Evolutionary conservation across 805 yeast genomes (phyloP).

Genomic region (Metschnikowia sp.): DNA sequence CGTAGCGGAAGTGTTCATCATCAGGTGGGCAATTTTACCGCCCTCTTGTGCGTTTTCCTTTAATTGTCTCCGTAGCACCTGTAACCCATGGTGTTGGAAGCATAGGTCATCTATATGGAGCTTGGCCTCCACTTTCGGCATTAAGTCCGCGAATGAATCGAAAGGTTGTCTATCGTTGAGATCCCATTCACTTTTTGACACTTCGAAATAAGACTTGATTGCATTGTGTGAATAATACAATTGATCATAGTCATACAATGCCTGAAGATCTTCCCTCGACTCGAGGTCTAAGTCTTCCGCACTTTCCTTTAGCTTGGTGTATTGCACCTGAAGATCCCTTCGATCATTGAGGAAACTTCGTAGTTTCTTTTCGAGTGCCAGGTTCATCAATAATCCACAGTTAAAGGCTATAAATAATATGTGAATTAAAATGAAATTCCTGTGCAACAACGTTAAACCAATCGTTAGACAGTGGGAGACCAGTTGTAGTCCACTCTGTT

Average conservation of each 20-base stretch:
- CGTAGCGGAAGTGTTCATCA: conserved; percentile 6
- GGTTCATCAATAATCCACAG: conserved; percentile 7
- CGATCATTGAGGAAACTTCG: conserved; percentile 9
- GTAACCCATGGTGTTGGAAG: conserved; percentile 20
- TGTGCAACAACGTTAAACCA: too few relatives aligned
- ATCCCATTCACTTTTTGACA: conserved; percentile 17
- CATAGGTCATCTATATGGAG: conserved; percentile 23
- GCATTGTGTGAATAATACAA: conserved; percentile 25
- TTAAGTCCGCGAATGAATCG: conserved; percentile 16
- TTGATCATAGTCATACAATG: conserved; percentile 26
- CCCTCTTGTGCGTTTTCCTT: conserved; percentile 32
- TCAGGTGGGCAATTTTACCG: conserved; percentile 23
- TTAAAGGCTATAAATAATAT: too few relatives aligned
- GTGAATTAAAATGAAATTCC: too few relatives aligned
- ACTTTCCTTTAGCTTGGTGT: conserved; percentile 1
- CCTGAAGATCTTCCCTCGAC: conserved; percentile 11
- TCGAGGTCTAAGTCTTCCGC: conserved; percentile 11
- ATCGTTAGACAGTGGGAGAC: conserved; percentile 1
- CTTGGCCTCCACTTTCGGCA: conserved; percentile 20
- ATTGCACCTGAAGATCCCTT: conserved; percentile 9
- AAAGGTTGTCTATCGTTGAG: conserved; percentile 15
- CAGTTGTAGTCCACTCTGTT: neutral
- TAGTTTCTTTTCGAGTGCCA: conserved; percentile 12
- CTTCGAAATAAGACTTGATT: conserved; percentile 23
- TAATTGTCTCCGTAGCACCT: conserved; percentile 28